A percentile compares a stretch with the other conserved stretches of the same genome.
These are phyloP conservation scores for Apiotrichum laibachii DNA, from an alignment of 1,284 basidiomycete species.

Conservation along the genomic window DNA sequence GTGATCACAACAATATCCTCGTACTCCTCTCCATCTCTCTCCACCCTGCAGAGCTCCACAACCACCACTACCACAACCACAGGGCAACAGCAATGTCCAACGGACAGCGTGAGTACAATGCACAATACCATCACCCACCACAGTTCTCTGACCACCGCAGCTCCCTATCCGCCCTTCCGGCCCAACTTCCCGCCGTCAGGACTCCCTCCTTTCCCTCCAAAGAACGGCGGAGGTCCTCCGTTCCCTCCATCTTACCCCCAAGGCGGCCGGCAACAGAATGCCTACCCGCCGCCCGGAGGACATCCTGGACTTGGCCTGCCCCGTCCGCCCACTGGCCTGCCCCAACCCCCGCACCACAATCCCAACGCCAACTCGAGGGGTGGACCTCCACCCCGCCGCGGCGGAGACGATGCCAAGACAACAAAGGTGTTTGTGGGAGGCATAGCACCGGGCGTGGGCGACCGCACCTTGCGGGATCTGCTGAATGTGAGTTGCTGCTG, in stretches of 20 bases:
- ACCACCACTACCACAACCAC: background rate
- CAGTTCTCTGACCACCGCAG: conserved; percentile 13
- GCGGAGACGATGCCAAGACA: conserved; percentile 48
- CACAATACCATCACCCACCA: background rate
- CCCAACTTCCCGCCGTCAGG: conserved; percentile 25
- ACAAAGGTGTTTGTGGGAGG: conserved; percentile 84
- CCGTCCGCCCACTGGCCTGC: background rate
- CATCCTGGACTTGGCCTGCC: conserved; percentile 22
- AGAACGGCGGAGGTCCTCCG: conserved; percentile 4
- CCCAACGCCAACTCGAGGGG: background rate
- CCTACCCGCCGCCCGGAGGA: conserved; percentile 21
- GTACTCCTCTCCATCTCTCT: background rate
- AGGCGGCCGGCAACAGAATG: conserved; percentile 26
- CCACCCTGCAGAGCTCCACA: background rate
- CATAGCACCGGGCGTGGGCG: conserved; percentile 87
- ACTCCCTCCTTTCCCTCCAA: conserved; percentile 23
- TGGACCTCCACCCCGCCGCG: conserved; percentile 4
- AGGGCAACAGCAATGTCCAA: conserved; percentile 2
- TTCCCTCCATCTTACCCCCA: conserved; percentile 3
- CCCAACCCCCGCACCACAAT: conserved; percentile 1
- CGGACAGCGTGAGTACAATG: conserved; percentile 14
- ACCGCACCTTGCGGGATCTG: conserved; percentile 68
- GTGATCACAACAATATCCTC: background rate
- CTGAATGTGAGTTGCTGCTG: conserved; percentile 61
- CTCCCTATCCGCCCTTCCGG: conserved; percentile 32